A percentile compares a stretch with the other conserved stretches of the same genome.
phyloP scores from a whole-genome alignment of 208 protist species.

The Trypanosoma grayi region DNA sequence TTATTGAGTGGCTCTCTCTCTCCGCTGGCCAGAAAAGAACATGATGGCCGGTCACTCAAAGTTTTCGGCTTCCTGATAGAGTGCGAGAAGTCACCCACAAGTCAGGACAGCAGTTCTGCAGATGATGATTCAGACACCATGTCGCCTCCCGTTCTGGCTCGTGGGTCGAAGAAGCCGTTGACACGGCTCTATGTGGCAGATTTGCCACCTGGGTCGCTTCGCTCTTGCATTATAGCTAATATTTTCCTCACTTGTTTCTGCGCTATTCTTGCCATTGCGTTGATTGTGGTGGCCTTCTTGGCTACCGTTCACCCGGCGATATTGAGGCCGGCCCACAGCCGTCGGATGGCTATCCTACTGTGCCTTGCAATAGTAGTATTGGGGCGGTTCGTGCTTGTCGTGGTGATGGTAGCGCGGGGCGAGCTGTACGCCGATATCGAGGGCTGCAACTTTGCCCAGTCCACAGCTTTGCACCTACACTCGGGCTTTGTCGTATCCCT shows the following conservation, averaged over 20 bases:
- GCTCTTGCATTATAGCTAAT: constrained; percentile 41
- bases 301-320: neutral
- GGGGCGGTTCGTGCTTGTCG: neutral
- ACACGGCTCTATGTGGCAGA: constrained; percentile 13
- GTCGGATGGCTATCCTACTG: neutral
- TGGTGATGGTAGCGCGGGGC: neutral
- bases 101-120: neutral
- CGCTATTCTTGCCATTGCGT: constrained; percentile 24
- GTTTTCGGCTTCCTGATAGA: constrained; percentile 37
- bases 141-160: too few relatives aligned
- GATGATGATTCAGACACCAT: too few relatives aligned
- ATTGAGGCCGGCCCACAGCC: neutral
- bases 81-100: constrained; percentile 26
- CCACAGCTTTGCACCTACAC: too few relatives aligned
- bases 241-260: constrained; percentile 31
- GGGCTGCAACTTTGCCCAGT: neutral
- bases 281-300: constrained; percentile 24
- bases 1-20: constrained; percentile 44
- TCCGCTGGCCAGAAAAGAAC: constrained; percentile 30
- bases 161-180: too few relatives aligned
- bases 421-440: neutral
- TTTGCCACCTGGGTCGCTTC: constrained; percentile 9
- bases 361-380: neutral
- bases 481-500: too few relatives aligned
- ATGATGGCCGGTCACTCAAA: constrained; percentile 19